A percentile compares a stretch with the other conserved stretches of the same genome.
These are phyloP conservation scores for Bryopsis sp. DNA, from an alignment of 139 green algal species.

Conservation along the genomic window DNA sequence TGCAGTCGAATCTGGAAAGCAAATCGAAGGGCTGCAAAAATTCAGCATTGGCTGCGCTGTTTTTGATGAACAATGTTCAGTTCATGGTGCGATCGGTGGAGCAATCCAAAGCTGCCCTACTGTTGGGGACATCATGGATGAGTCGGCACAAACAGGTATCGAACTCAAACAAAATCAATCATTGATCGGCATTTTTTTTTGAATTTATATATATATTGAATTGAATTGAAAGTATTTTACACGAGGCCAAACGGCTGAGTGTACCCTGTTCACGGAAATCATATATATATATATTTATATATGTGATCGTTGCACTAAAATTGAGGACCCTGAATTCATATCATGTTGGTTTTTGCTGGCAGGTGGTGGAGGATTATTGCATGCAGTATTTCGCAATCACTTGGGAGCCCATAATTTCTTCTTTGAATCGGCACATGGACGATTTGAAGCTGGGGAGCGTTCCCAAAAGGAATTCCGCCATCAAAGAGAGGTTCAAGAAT, in stretches of 20 bases:
- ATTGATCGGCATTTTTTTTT: no score
- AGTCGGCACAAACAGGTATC: neutral
- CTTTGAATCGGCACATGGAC: neutral
- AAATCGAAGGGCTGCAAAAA: slow-evolving; percentile 9
- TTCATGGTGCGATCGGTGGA: slow-evolving; percentile 15
- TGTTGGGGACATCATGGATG: slow-evolving; percentile 5
- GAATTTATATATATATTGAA: no score
- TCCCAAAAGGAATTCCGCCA: neutral
- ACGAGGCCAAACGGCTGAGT: no score
- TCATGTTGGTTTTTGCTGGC: no score
- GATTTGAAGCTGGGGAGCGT: neutral
- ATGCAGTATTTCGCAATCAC: slow-evolving; percentile 1
- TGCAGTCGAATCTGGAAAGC: neutral
- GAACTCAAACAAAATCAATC: no score
- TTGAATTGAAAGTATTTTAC: no score
- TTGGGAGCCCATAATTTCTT: slow-evolving; percentile 5
- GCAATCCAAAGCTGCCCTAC: neutral
- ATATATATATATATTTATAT: no score
- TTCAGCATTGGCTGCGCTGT: neutral
- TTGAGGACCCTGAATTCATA: no score
- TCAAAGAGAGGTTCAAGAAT: slow-evolving; percentile 12
- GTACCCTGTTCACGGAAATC: no score
- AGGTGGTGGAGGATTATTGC: slow-evolving; percentile 10
- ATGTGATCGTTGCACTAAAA: no score
- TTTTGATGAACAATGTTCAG: slow-evolving; percentile 15